Evolutionary conservation across 257 asterid species (phyloP).

Genomic region (Gardenia jasminoides): DNA sequence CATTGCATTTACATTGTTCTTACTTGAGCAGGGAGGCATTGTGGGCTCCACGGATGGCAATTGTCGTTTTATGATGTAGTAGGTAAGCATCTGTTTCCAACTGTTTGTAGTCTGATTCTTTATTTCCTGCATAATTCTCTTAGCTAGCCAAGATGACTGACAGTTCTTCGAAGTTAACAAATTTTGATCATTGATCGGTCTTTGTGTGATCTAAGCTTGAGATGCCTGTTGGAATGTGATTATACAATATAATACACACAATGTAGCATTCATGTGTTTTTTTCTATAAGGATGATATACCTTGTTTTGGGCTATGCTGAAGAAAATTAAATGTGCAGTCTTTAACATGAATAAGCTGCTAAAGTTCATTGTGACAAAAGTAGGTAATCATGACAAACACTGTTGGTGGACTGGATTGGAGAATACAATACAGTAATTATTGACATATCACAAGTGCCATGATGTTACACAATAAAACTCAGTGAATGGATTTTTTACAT

Average conservation of each 20-base stretch:
- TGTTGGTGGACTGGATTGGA: neutral
- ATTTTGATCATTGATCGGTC: no score
- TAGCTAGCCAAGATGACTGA: no score
- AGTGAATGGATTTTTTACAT: neutral
- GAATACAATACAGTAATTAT: neutral
- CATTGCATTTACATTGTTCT: slow-evolving; percentile 10
- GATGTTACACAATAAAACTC: neutral
- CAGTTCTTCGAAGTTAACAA: neutral
- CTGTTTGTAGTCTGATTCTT: neutral
- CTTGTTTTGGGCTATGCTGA: neutral
- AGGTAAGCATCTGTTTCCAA: slow-evolving; percentile 40
- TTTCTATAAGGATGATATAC: neutral
- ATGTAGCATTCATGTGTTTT: neutral
- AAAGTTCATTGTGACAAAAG: neutral
- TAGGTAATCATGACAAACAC: neutral
- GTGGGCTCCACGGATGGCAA: slow-evolving; percentile 85
- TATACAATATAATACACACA: neutral
- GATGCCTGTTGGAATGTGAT: neutral
- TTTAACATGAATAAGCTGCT: slow-evolving; percentile 1
- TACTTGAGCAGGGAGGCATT: slow-evolving; percentile 64
- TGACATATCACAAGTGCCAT: neutral
- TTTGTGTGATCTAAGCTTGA: neutral
- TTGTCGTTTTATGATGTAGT: slow-evolving; percentile 60
- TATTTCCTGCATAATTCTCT: neutral
- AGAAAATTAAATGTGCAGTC: neutral